Conservation (phyloP, 2,329 filamentous ascomycete genomes). For the Fusarium sp. region DNA sequence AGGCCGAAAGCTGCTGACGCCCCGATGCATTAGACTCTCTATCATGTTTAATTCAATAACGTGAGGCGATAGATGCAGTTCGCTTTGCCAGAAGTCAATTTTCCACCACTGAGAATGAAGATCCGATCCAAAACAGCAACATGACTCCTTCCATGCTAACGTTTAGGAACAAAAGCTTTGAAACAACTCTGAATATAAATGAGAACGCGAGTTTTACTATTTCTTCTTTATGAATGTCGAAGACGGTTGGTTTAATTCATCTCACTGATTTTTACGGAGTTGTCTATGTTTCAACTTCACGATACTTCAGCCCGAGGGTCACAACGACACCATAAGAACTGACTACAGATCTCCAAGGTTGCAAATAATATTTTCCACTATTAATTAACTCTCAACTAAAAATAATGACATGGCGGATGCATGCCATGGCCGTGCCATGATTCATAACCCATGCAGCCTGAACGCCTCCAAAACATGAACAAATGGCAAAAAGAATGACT, state of each 20-base stretch:
- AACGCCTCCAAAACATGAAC: background rate
- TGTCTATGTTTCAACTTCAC: background rate
- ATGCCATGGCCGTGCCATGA: background rate
- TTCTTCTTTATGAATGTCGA: background rate
- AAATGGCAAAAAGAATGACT: background rate
- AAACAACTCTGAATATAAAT: rapidly evolving
- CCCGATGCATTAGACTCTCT: background rate
- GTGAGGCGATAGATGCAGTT: background rate
- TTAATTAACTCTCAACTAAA: background rate
- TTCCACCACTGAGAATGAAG: background rate
- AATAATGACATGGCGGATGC: too few relatives aligned
- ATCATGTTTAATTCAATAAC: background rate
- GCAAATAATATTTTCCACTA: too few relatives aligned
- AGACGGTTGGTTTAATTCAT: background rate
- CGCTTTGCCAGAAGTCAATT: background rate
- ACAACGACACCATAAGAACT: background rate
- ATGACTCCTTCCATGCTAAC: background rate
- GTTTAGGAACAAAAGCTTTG: background rate
- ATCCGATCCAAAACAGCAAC: background rate
- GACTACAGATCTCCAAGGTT: too few relatives aligned
- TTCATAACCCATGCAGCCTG: background rate
- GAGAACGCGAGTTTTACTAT: rapidly evolving
- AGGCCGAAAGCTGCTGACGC: background rate
- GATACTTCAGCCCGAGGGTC: background rate
- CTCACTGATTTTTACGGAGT: background rate